A percentile compares a stretch with the other conserved stretches of the same genome.
phyloP scores from a whole-genome alignment of 2,329 filamentous ascomycete species.

The Fonsecaea monophora region DNA sequence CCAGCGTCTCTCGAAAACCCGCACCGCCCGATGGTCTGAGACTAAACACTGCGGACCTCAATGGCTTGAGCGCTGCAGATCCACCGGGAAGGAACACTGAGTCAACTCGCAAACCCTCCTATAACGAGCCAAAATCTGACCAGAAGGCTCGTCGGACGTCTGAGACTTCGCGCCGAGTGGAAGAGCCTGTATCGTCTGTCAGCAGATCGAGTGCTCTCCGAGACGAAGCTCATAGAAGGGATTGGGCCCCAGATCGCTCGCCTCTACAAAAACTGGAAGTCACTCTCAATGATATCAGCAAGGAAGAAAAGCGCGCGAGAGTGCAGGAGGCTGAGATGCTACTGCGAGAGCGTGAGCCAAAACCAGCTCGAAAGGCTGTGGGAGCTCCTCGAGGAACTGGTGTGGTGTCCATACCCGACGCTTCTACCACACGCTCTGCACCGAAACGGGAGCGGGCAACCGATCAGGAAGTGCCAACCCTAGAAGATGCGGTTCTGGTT shows the following conservation, averaged over 20 bases:
- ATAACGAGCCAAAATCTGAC: constrained; percentile 8
- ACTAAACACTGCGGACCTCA: constrained; percentile 28
- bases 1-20: constrained; percentile 24
- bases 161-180: constrained; percentile 21
- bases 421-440: constrained; percentile 14
- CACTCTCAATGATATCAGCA: constrained; percentile 89
- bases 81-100: constrained; percentile 19
- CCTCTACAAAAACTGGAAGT: constrained; percentile 92
- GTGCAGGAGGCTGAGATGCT: constrained; percentile 81
- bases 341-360: constrained; percentile 63
- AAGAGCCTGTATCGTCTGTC: constrained; percentile 33
- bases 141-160: constrained; percentile 27
- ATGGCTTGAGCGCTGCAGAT: constrained; percentile 12
- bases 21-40: constrained; percentile 26
- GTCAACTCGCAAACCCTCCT: constrained; percentile 16
- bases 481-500: constrained; percentile 44
- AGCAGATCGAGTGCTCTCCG: constrained; percentile 35
- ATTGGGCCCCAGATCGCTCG: constrained; percentile 80
- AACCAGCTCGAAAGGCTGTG: constrained; percentile 1
- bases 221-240: constrained; percentile 45
- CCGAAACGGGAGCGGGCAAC: constrained; percentile 19
- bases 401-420: constrained; percentile 4
- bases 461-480: constrained; percentile 24
- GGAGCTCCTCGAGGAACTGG: constrained; percentile 16
- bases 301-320: constrained; percentile 89